Evolutionary conservation across 768 basidiomycete genomes (phyloP).

Genomic region (Lyophyllum semitale): DNA sequence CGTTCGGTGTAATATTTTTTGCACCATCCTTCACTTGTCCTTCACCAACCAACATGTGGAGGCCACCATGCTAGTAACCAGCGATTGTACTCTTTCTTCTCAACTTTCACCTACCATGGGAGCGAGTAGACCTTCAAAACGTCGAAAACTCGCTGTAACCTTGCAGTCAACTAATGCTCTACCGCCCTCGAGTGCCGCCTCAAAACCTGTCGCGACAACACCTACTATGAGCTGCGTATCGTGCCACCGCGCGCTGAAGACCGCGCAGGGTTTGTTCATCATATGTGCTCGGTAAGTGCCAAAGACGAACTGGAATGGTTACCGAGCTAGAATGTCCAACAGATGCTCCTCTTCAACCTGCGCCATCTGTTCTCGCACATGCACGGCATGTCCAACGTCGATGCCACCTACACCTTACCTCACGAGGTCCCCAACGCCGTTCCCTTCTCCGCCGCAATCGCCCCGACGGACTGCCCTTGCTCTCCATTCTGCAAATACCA

Average conservation of each 20-base stretch:
- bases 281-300: slow-evolving; percentile 29
- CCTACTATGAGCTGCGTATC: slow-evolving; percentile 22
- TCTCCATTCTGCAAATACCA: slow-evolving; percentile 29
- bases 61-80: slow-evolving; percentile 7
- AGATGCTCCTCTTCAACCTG: slow-evolving; percentile 45
- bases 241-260: slow-evolving; percentile 28
- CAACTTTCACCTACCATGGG: slow-evolving; percentile 9
- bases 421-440: slow-evolving; percentile 38
- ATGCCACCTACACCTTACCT: slow-evolving; percentile 40
- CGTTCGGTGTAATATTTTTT: slow-evolving; percentile 55
- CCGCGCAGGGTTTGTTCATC: slow-evolving; percentile 20
- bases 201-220: not conserved
- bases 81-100: not conserved
- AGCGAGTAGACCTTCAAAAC: slow-evolving; percentile 27
- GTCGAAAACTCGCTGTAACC: slow-evolving; percentile 22
- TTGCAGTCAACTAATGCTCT: not conserved
- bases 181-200: not conserved
- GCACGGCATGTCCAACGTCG: slow-evolving; percentile 35
- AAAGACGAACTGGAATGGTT: not conserved
- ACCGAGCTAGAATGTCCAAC: not conserved
- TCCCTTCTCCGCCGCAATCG: slow-evolving; percentile 29
- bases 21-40: not conserved
- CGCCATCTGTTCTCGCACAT: slow-evolving; percentile 46
- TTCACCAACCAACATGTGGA: slow-evolving; percentile 14
- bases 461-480: slow-evolving; percentile 30